Evolutionary conservation across 2,329 filamentous ascomycete genomes (phyloP).

Genomic region (Podosphaera aphanis): DNA sequence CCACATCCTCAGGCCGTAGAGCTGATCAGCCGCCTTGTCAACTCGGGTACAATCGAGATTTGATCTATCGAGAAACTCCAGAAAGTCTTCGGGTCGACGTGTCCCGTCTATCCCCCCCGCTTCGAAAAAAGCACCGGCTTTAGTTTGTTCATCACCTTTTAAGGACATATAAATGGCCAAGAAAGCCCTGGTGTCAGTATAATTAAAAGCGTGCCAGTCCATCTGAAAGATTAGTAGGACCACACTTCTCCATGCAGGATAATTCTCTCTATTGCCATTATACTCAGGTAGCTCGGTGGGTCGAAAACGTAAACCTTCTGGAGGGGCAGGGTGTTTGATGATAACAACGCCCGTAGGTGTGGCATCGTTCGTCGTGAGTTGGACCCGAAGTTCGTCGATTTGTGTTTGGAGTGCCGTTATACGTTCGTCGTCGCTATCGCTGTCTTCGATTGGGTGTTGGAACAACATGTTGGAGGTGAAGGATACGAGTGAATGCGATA

Average conservation of each 20-base stretch:
- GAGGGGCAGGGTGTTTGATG: neutral
- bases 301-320: neutral
- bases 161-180: neutral
- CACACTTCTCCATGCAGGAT: neutral
- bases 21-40: too few relatives aligned
- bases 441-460: too few relatives aligned
- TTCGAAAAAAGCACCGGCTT: neutral
- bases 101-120: neutral
- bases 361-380: too few relatives aligned
- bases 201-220: neutral
- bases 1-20: too few relatives aligned
- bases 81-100: neutral
- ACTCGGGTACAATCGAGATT: too few relatives aligned
- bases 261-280: neutral
- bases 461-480: too few relatives aligned
- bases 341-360: neutral
- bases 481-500: too few relatives aligned
- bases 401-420: too few relatives aligned
- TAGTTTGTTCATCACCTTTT: neutral
- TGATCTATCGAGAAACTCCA: neutral
- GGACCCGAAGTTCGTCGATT: too few relatives aligned
- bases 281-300: neutral
- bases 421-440: too few relatives aligned
- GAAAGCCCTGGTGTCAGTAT: neutral
- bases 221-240: neutral